These are phyloP conservation scores for Byssothecium circinans DNA, from an alignment of 2,329 filamentous ascomycete genomes.

Conservation along the genomic window DNA sequence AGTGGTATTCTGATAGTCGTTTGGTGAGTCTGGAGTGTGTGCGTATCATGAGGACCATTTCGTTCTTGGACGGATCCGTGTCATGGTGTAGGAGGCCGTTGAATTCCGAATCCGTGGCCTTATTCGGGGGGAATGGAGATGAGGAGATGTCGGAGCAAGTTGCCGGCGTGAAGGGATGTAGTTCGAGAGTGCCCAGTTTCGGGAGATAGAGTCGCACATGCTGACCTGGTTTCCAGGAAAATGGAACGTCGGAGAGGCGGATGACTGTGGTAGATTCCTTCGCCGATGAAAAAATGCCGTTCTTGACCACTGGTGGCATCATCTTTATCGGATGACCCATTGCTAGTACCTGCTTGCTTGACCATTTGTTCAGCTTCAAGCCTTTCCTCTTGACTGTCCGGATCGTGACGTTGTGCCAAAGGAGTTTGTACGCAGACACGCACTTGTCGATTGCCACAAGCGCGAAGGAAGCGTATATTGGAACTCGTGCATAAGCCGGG, in stretches of 20 bases:
- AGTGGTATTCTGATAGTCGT: conserved; percentile 23
- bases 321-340: conserved; percentile 30
- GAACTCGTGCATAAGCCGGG: conserved; percentile 22
- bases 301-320: conserved; percentile 15
- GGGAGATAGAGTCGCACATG: conserved; percentile 33
- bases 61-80: conserved; percentile 11
- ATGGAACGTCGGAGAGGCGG: conserved; percentile 24
- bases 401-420: conserved; percentile 23
- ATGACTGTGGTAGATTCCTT: conserved; percentile 22
- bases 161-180: conserved; percentile 35
- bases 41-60: conserved; percentile 29
- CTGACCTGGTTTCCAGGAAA: conserved; percentile 33
- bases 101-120: conserved; percentile 19
- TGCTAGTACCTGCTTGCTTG: conserved; percentile 13
- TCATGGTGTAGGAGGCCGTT: conserved; percentile 2
- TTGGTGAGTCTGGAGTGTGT: conserved; percentile 25
- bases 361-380: conserved; percentile 9
- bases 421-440: conserved; percentile 8
- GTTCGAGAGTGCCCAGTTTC: conserved; percentile 24
- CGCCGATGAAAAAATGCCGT: conserved; percentile 5
- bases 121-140: conserved; percentile 1
- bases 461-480: conserved; percentile 21
- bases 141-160: conserved; percentile 21
- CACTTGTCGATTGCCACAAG: conserved; percentile 23
- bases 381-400: conserved; percentile 10